Evolutionary conservation across 352 stramenopile species (phyloP), one percentile per base, ranked within the genome.

Genomic region (Pythium monospermum): DNA sequence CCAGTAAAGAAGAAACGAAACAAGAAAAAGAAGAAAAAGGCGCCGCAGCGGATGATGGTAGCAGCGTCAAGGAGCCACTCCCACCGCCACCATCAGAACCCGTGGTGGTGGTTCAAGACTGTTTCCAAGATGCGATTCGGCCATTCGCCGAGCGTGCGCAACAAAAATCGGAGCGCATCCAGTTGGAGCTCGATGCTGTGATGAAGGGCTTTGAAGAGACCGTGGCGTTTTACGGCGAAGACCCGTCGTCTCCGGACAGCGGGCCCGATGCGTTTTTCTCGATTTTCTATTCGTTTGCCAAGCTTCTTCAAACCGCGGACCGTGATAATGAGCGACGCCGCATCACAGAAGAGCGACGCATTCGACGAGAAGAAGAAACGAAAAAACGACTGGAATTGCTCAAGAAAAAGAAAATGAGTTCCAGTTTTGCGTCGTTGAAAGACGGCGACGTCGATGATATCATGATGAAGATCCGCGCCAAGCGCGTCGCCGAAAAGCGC

Each of bases 251-350:
- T n/a, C 68, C 71, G 2, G 79, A 90, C 35, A 81, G 69, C 37
- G 79, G 79, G 2, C 82, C 82, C 0, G 79, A 93, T 31, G 61
- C 73, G 12, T 93, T 93, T 49, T 93, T 93, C 53, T 90, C 79
- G 16, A 87, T 93, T 43, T 90, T 93, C 23, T 85, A 88, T 40
- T 91, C 79, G 47, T 91, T 91, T 53, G 77, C 77, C 6, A 90
- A 93, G 62, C 63, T 91, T 19, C 57, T 93, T 33, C 79, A 91
- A 64, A 77, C 77, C 0, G 82, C 82, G 0, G 82, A 90, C 50
- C 82, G 79, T 16, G 82, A 93, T 51, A 93, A 93, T 27, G 82
- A 93, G 53, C 82, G 82, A 40, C 89, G 89, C 49, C 82, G 79
- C 15, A 87, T 91, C 52, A 73, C 82, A 3, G 82, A 93, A 49